Percentiles rank a stretch among this genome's conserved stretches.
Conservation (phyloP, 208 protist genomes). For the Wallacemonas sp. region DNA sequence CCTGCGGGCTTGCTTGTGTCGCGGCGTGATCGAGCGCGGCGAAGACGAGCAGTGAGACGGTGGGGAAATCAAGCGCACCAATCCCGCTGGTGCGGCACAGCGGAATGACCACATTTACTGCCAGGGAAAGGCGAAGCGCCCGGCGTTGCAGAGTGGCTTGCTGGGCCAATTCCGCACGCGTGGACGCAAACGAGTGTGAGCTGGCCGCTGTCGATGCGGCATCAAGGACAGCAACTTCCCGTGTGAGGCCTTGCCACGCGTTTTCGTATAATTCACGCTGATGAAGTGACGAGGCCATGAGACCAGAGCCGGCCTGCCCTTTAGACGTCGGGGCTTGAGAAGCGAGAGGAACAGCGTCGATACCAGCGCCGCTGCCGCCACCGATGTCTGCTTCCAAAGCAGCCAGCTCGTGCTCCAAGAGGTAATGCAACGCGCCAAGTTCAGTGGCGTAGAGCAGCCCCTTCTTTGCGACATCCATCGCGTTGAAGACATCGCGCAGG, state of each 20-base stretch:
- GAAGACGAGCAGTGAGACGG: constrained; percentile 60
- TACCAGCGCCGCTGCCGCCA: no score
- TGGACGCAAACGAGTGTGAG: background rate
- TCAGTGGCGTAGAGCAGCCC: constrained; percentile 29
- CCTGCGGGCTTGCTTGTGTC: constrained; percentile 14
- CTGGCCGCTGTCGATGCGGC: background rate
- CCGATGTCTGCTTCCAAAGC: constrained; percentile 18
- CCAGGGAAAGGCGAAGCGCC: constrained; percentile 45
- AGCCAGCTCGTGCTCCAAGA: constrained; percentile 55
- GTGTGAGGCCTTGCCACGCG: background rate
- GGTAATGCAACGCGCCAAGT: constrained; percentile 37
- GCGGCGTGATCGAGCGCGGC: constrained; percentile 29
- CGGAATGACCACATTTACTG: constrained; percentile 66
- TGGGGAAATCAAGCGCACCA: constrained; percentile 55
- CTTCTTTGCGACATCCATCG: constrained; percentile 53
- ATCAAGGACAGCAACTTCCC: background rate
- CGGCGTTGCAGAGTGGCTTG: constrained; percentile 12
- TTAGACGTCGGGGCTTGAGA: no score
- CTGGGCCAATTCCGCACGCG: background rate
- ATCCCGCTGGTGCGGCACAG: constrained; percentile 44
- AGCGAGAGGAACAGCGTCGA: no score
- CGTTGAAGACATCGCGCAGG: constrained; percentile 58
- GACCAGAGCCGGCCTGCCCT: no score
- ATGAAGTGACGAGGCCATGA: background rate
- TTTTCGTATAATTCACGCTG: constrained; percentile 8